Evolutionary conservation across 306 rosid species (phyloP).

Genomic region (Chamaecrista fasciculata): DNA sequence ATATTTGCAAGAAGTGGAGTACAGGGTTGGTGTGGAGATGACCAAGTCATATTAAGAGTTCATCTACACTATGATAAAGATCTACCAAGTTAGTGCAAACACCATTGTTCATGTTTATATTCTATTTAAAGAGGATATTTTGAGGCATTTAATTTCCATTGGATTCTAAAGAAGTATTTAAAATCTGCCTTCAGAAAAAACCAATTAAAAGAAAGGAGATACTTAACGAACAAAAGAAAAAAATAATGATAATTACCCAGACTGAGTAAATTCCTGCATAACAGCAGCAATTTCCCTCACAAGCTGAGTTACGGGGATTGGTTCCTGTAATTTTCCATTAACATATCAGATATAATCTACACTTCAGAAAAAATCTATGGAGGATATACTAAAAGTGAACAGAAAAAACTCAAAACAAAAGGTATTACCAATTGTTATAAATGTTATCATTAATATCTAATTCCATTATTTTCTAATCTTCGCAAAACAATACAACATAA

Average conservation of each 20-base stretch:
- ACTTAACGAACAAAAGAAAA: no score
- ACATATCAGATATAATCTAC: background rate
- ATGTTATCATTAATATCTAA: background rate
- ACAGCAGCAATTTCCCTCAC: slow-evolving; percentile 95
- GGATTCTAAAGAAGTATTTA: background rate
- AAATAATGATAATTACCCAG: slow-evolving; percentile 35
- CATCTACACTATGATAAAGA: background rate
- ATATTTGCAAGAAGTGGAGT: no score
- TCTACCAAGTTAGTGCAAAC: background rate
- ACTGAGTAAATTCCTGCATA: slow-evolving; percentile 97
- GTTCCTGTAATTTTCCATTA: slow-evolving; percentile 52
- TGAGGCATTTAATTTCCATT: background rate
- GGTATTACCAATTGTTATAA: background rate
- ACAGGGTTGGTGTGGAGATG: no score
- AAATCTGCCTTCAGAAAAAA: background rate
- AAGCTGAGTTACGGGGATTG: slow-evolving; percentile 92
- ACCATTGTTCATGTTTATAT: background rate
- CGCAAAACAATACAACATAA: background rate
- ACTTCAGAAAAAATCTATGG: background rate
- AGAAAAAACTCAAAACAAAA: background rate
- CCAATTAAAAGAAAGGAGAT: no score
- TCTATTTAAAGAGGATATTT: background rate
- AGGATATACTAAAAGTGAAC: background rate
- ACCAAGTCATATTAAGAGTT: background rate
- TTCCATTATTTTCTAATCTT: background rate